Conservation (phyloP, 2,329 filamentous ascomycete genomes). For the Colletotrichum eleusines region DNA sequence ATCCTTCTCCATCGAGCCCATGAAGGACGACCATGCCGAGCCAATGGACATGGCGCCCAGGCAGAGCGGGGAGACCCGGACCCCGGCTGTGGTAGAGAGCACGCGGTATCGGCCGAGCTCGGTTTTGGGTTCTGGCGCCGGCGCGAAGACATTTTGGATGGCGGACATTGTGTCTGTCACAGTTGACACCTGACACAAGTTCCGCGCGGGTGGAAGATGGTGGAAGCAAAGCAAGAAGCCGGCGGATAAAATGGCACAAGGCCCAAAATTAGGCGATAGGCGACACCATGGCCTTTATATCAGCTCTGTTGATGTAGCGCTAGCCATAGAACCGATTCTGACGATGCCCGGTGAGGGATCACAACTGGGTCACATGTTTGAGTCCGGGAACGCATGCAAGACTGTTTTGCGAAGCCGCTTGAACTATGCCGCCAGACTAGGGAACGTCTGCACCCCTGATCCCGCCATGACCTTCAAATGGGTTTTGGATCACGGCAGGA, state of each 20-base stretch:
- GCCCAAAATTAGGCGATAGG: neutral
- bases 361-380: neutral
- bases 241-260: neutral
- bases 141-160: constrained; percentile 42
- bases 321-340: neutral
- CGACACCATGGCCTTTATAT: constrained; percentile 22
- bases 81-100: constrained; percentile 61
- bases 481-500: neutral
- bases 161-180: constrained; percentile 19
- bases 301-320: constrained; percentile 1
- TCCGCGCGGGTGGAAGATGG: neutral
- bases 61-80: constrained; percentile 65
- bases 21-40: constrained; percentile 55
- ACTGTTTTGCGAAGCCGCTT: constrained; percentile 1
- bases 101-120: constrained; percentile 66
- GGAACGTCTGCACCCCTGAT: constrained; percentile 1
- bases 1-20: constrained; percentile 68
- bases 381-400: constrained; percentile 23
- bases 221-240: neutral
- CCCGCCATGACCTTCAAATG: neutral
- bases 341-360: neutral
- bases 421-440: neutral
- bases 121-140: constrained; percentile 56
- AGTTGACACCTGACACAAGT: neutral
- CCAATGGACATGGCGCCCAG: constrained; percentile 68